These are phyloP conservation scores for Cryptococcus hybrid DNA, from an alignment of 1,284 basidiomycete species.

Conservation along the genomic window DNA sequence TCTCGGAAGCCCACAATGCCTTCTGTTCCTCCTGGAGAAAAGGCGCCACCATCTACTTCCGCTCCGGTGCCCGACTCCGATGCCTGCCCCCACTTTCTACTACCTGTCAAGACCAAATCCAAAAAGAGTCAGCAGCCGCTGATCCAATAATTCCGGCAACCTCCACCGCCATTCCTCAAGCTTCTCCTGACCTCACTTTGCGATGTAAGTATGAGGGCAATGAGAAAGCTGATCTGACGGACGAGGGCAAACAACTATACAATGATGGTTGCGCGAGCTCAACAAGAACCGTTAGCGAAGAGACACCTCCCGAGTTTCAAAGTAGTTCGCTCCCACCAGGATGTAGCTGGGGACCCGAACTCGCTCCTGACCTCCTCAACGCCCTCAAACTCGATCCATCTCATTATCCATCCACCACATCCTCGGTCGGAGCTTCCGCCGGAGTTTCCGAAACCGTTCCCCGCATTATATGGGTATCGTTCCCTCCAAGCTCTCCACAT, in stretches of 20 bases:
- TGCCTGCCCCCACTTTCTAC: not conserved
- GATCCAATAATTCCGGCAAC: constrained; percentile 15
- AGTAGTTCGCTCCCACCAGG: constrained; percentile 1
- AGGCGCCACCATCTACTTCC: not conserved
- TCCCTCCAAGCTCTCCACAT: constrained; percentile 55
- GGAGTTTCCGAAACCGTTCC: too few species aligned
- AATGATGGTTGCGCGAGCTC: too few species aligned
- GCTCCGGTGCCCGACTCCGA: not conserved
- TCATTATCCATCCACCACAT: not conserved
- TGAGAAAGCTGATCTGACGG: too few species aligned
- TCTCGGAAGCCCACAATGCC: too few species aligned
- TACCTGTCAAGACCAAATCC: not conserved
- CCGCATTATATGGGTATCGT: constrained; percentile 58
- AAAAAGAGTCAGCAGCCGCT: constrained; percentile 1
- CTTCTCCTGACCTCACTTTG: too few species aligned
- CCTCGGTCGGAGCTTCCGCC: not conserved
- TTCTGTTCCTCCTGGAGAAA: not conserved
- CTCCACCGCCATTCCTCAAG: not conserved
- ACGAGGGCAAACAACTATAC: too few species aligned
- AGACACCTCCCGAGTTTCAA: not conserved
- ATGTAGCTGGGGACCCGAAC: constrained; percentile 6
- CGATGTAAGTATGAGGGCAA: too few species aligned
- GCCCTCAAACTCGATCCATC: not conserved
- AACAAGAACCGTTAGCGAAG: too few species aligned
- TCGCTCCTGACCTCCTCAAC: not conserved